Evolutionary conservation across 768 basidiomycete genomes (phyloP), one percentile per base, ranked within the genome.

Genomic region (Podaxis sp.): DNA sequence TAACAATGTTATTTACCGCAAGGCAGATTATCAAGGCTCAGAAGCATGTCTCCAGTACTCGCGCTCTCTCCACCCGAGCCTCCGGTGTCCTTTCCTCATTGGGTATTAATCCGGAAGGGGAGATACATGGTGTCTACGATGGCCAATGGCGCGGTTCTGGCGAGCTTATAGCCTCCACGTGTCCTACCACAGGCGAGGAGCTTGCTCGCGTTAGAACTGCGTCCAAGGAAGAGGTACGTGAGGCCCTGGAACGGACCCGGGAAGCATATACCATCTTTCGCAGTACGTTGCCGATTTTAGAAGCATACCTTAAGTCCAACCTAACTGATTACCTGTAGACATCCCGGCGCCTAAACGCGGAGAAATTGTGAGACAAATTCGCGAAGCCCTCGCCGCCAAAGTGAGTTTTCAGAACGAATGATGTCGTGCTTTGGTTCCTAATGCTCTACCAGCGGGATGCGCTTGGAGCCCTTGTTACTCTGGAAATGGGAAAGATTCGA

Each of bases 401-500:
- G 93, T 90, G 65, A 58, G 76, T 44, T 46, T 44, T 7, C 39
- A 52, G 48, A 48, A 60, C 61, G 48, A 38, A 46, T 44, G 52
- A 42, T 11, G 54, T 36, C 64, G 38, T 59, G 11, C 66, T 66
- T 63, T 69, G 44, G 62, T 64, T 40, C 44, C 59, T 42, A 12
- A 51, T 22, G 30, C 59, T 55, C 58, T 59, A 65, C 51, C 68
- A 95, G 92, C 83, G 90, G 36, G 86, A 90, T 59, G 87, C 82
- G 40, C 82, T 96, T 4, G 94, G 94, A 55, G 87, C 89, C 12
- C 81, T 96, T 19, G 86, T 96, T 8, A 89, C 92, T 46, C 81
- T 95, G 13, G 92, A 93, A 73, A 93, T 94, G 92, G 92, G 96
- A 17, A 88, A 99, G 79, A 95, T 97, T 67, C 84, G 81, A 68